A percentile compares a stretch with the other conserved stretches of the same genome.
Conservation (phyloP, 2,329 filamentous ascomycete species). For the Colletotrichum viniferum region DNA sequence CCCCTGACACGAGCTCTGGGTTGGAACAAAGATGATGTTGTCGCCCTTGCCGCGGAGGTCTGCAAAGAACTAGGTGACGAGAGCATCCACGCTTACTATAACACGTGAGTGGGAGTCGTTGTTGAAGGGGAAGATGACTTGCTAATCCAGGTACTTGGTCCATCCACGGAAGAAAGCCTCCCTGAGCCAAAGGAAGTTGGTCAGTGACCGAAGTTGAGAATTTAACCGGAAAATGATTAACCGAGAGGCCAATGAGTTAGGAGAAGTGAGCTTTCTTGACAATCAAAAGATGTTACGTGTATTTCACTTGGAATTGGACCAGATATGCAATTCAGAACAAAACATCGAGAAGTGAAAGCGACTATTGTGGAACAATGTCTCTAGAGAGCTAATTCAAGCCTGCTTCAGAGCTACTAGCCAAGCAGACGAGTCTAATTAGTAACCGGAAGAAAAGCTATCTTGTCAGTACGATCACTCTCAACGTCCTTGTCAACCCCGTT, state of each 20-base stretch:
- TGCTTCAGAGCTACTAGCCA: no score
- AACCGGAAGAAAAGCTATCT: neutral
- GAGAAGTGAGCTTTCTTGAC: accelerated
- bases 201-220: accelerated
- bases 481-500: no score
- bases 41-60: accelerated
- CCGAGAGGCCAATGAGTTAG: accelerated
- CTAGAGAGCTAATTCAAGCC: no score
- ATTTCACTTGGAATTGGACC: neutral
- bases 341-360: neutral
- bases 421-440: no score
- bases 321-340: accelerated
- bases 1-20: neutral
- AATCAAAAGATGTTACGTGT: accelerated
- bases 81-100: neutral
- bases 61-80: neutral
- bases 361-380: neutral
- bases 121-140: neutral
- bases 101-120: neutral
- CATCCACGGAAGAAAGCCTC: neutral
- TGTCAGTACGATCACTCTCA: no score
- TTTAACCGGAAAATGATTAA: accelerated
- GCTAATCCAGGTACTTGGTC: neutral
- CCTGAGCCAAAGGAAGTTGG: accelerated
- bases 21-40: neutral